These are phyloP conservation scores for Evernia prunastri DNA, from an alignment of 495 filamentous ascomycete species.

Conservation along the genomic window DNA sequence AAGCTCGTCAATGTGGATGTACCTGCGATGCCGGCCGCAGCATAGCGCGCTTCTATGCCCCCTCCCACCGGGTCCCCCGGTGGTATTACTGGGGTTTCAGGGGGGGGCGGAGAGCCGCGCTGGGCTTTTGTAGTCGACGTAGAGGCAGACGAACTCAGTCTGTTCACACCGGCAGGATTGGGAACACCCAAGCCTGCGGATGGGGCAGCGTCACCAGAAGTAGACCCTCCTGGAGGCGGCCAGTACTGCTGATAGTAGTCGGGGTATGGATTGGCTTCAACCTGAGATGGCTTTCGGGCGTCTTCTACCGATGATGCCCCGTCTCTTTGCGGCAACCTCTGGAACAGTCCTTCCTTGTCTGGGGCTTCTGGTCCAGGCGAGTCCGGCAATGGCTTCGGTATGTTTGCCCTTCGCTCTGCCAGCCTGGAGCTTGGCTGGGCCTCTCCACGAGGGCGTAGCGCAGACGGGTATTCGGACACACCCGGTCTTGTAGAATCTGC, in stretches of 20 bases:
- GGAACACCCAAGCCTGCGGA: slow-evolving; percentile 38
- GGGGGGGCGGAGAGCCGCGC: slow-evolving; percentile 88
- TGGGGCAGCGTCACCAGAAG: slow-evolving; percentile 22
- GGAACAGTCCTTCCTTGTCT: slow-evolving; percentile 65
- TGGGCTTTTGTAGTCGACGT: slow-evolving; percentile 88
- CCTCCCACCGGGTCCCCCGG: slow-evolving; percentile 62
- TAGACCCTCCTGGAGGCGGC: slow-evolving; percentile 46
- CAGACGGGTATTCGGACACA: slow-evolving; percentile 38
- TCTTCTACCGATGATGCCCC: slow-evolving; percentile 22
- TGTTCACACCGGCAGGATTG: slow-evolving; percentile 55
- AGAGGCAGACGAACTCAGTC: slow-evolving; percentile 80
- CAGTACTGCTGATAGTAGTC: slow-evolving; percentile 63
- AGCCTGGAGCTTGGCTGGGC: slow-evolving; percentile 46
- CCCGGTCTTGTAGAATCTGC: slow-evolving; percentile 30
- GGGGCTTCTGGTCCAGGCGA: slow-evolving; percentile 65
- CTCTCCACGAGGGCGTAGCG: slow-evolving; percentile 43
- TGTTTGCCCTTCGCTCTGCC: slow-evolving; percentile 66
- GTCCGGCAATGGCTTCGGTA: slow-evolving; percentile 70
- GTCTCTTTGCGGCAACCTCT: slow-evolving; percentile 42
- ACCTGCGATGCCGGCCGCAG: slow-evolving; percentile 80
- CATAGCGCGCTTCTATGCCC: slow-evolving; percentile 84
- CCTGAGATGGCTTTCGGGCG: slow-evolving; percentile 8
- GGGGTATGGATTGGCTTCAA: slow-evolving; percentile 40
- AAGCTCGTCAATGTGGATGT: slow-evolving; percentile 71
- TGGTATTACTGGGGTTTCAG: slow-evolving; percentile 84